Base-by-base conservation (phyloP, 257 asterid genomes). In the Ocimum tenuiflorum region DNA sequence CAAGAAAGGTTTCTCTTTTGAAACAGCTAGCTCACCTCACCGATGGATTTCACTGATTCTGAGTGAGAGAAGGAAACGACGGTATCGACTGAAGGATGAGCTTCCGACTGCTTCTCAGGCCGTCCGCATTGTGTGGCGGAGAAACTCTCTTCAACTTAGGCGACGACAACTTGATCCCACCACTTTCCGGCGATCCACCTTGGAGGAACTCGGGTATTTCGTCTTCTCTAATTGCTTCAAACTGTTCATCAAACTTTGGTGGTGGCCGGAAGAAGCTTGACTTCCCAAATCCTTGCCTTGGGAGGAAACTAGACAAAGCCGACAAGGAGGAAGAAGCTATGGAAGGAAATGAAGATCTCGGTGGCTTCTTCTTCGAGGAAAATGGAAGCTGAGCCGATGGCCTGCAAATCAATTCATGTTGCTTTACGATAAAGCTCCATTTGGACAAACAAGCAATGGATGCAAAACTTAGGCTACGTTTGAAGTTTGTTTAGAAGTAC, bases 131-230 rank as follows among this genome's bases (percentile, higher is more conserved):
- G 64, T 74, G 95, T 51, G 91, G 89, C 3, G 91, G 86, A 14
- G 95, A 84, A 19, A 91, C 91, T 67, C 97, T 78, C 80, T 91
- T 91, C 73, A 83, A 54, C 68, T 82, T 94, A 17, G 99, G 97
- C 27, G 99, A 94, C 15, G 84, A 75, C 11, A 80, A 53, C 72
- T 90, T 88, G 19, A 90, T 65, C 20, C 85, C 78, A 7, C 81
- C 65, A 6, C n/a, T n/a, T n/a, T 69, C 20, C 0, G 97, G 88
- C 31, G 91, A 84, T 18, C 78, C 78, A 23, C 71, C 81, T 58
- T 83, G 95, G 63, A 94, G 91, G 65, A 88, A 78, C 2, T 83
- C 82, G 0, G 96, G 95, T 70, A 94, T 82, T 63, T 86, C 96
- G 0, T 80, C 95, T 73, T 87, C 95, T 62, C 57, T 65, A 18